A percentile compares a stretch with the other conserved stretches of the same genome.
These are phyloP conservation scores for Colletotrichum musae DNA, from an alignment of 2,329 filamentous ascomycete genomes.

Conservation along the genomic window DNA sequence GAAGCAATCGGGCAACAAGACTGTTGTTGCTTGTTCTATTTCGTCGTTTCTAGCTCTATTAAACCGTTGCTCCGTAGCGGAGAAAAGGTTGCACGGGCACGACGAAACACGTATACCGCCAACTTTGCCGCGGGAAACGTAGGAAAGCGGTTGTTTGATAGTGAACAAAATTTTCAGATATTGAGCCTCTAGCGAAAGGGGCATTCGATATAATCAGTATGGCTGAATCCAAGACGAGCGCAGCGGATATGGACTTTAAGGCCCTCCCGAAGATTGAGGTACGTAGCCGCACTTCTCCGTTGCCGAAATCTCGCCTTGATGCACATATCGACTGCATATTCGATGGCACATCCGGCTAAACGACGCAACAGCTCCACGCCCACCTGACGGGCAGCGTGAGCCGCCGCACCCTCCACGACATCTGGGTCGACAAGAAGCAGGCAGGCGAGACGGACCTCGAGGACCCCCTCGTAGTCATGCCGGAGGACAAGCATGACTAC, in stretches of 20 bases:
- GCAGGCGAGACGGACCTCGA: conserved; percentile 68
- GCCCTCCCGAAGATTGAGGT: conserved; percentile 72
- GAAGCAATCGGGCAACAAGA: too few species aligned
- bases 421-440: conserved; percentile 76
- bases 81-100: too few species aligned
- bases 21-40: too few species aligned
- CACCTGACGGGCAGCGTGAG: conserved; percentile 86
- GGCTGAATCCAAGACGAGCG: background rate
- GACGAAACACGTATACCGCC: too few species aligned
- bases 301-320: background rate
- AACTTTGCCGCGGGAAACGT: too few species aligned
- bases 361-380: conserved; percentile 75
- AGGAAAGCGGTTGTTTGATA: too few species aligned
- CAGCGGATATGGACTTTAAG: conserved; percentile 58
- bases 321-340: too few species aligned
- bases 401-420: conserved; percentile 78
- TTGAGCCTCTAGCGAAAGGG: background rate
- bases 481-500: conserved; percentile 79
- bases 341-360: background rate
- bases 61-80: too few species aligned
- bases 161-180: too few species aligned
- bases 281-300: background rate
- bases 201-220: background rate
- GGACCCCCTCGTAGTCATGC: conserved; percentile 80
- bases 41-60: too few species aligned